Conservation (phyloP, 176 grass and related monocot genomes). For the Bothriochloa decipiens region DNA sequence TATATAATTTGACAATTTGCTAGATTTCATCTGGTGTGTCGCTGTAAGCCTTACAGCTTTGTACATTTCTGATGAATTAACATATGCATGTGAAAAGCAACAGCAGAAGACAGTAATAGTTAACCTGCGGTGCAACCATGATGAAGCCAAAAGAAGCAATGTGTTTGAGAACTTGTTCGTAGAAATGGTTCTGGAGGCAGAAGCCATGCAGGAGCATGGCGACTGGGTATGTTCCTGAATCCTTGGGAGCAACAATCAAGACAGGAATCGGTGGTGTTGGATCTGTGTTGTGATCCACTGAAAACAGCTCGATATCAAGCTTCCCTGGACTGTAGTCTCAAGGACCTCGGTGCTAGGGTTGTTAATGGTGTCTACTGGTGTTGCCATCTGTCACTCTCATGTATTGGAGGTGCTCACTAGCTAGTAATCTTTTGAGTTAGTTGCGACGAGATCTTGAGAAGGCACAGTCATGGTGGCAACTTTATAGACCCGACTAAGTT, state of each 20-base stretch:
- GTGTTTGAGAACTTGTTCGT: constrained; percentile 40
- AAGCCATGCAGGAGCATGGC: constrained; percentile 60
- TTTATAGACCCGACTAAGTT: constrained; percentile 16
- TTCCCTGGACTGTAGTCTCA: constrained; percentile 27
- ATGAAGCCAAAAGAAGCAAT: constrained; percentile 66
- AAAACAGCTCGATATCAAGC: constrained; percentile 14
- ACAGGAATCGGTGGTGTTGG: constrained; percentile 40
- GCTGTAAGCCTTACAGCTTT: neutral
- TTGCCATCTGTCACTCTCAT: constrained; percentile 17
- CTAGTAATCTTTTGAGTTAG: neutral
- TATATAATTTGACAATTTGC: neutral
- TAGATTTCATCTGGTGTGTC: neutral
- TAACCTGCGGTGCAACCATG: constrained; percentile 57
- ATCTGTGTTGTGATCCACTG: constrained; percentile 19
- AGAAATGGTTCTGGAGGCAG: constrained; percentile 52
- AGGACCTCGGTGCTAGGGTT: neutral
- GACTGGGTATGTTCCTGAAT: constrained; percentile 49
- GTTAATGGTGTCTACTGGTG: neutral
- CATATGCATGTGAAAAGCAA: neutral
- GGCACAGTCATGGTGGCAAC: neutral
- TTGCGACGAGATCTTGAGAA: neutral
- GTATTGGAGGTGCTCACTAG: neutral
- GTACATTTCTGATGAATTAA: constrained; percentile 4
- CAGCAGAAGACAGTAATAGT: neutral
- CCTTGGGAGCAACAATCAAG: constrained; percentile 48